Base-by-base conservation (phyloP, 2,329 filamentous ascomycete species). In the Diaporthe sp. region DNA sequence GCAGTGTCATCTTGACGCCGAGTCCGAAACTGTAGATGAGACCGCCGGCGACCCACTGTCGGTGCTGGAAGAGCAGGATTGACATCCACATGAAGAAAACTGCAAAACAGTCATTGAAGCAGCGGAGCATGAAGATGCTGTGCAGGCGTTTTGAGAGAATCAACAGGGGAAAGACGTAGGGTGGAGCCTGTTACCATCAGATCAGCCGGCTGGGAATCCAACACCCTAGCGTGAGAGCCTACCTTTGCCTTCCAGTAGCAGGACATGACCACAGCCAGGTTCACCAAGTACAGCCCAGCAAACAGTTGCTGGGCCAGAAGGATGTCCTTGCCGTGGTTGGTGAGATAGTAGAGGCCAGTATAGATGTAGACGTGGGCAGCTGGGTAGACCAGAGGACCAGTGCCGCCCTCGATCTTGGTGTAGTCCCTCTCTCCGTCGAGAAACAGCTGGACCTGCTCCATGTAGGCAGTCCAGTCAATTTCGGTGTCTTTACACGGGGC, bases 401-500 rank as follows among this genome's bases (percentile, higher is more conserved):
- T 99, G 76, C 92, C 93, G 79, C 97, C 97, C 81, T 93, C 90
- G 82, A 99, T 96, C 75, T 92, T 90, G 76, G 91, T 91, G 84
- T 99, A 99, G 84, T 98, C 93, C 82, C 94, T 92, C 87, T 98
- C 96, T 81, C 97, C 97, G 25, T 91, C 88, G 61, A 96, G 86
- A 81, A 94, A 97, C 80, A 96, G 92, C 55, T 90, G 86, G 60
- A 98, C 89, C 82, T 99, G 97, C 83, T 98, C 90, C 96, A 99
- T 98, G 85, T 99, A 99, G 0, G 97, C 95, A 76, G 90, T 90
- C 96, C 96, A 99, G 85, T 99, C 97, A 81, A 99, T 99, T 85
- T 99, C 97, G 58, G 97, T 99, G 83, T 99, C 97, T 89, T 44
- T 22, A 4, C 4, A 37, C n/a, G 2, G 31, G 31, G 22, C 6